Conservation (phyloP, 352 stramenopile species). For the Globisporangium viniferum region DNA sequence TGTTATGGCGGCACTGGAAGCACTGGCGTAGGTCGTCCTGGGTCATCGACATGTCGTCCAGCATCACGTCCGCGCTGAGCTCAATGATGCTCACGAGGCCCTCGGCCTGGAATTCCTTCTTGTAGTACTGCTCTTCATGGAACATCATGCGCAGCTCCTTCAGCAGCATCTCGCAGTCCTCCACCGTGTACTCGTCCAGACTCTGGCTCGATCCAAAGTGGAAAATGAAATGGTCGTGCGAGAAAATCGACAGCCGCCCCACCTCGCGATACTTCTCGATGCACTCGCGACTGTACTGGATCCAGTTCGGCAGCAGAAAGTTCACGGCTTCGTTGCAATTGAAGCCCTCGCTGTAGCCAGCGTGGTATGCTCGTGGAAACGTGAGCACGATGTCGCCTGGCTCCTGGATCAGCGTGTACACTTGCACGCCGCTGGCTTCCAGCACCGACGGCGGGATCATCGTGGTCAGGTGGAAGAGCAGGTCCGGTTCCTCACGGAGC, state of each 20-base stretch:
- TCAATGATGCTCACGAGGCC: slow-evolving; percentile 58
- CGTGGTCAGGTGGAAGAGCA: slow-evolving; percentile 73
- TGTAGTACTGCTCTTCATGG: slow-evolving; percentile 64
- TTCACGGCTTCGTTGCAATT: slow-evolving; percentile 91
- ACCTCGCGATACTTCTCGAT: slow-evolving; percentile 68
- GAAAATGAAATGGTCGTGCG: slow-evolving; percentile 80
- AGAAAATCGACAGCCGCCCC: slow-evolving; percentile 69
- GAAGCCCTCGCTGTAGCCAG: slow-evolving; percentile 95
- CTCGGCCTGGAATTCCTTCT: slow-evolving; percentile 39
- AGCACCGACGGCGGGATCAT: slow-evolving; percentile 65
- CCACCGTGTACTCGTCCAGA: slow-evolving; percentile 53
- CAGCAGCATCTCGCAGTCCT: slow-evolving; percentile 65
- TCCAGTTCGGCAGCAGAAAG: slow-evolving; percentile 83
- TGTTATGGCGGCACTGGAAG: slow-evolving; percentile 68
- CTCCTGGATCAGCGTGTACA: slow-evolving; percentile 74
- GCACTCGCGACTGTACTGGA: slow-evolving; percentile 72
- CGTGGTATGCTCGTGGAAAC: slow-evolving; percentile 96
- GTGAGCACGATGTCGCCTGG: slow-evolving; percentile 97
- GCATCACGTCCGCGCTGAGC: slow-evolving; percentile 57
- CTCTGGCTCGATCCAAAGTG: slow-evolving; percentile 68
- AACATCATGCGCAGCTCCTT: slow-evolving; percentile 64
- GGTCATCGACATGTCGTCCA: slow-evolving; percentile 73
- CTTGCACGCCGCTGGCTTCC: slow-evolving; percentile 36
- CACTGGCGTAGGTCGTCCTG: slow-evolving; percentile 70
- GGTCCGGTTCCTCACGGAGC: slow-evolving; percentile 56